Evolutionary conservation across 306 rosid species (phyloP).

Genomic region (Trifolium dubium): DNA sequence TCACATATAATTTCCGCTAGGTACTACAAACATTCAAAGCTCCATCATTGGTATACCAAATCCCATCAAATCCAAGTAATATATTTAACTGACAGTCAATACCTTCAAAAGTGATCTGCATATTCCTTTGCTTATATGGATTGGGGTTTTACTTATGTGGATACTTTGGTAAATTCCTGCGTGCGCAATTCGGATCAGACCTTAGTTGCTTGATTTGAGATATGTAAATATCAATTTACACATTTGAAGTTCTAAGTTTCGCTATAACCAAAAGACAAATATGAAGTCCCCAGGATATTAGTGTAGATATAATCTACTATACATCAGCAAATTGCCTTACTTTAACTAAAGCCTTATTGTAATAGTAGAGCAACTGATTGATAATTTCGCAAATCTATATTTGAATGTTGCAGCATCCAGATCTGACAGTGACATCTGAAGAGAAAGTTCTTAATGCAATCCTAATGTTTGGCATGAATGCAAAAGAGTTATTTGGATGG

Average conservation of each 20-base stretch:
- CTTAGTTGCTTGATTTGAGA: conserved; percentile 30
- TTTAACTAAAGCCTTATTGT: conserved; percentile 10
- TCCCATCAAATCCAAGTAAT: no score
- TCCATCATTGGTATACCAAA: no score
- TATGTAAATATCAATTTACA: conserved; percentile 30
- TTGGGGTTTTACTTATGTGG: conserved; percentile 16
- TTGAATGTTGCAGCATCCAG: conserved; percentile 81
- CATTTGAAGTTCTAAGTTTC: conserved; percentile 28
- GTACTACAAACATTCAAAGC: no score
- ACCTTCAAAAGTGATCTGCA: not conserved
- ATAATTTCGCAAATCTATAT: conserved; percentile 31
- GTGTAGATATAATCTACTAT: conserved; percentile 24
- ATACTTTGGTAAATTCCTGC: conserved; percentile 28
- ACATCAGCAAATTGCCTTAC: conserved; percentile 25
- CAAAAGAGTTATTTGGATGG: conserved; percentile 73
- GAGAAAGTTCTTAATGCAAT: conserved; percentile 91
- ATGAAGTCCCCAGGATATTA: conserved; percentile 11
- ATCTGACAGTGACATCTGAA: conserved; percentile 93
- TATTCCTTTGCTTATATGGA: conserved; percentile 3
- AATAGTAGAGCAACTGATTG: conserved; percentile 24
- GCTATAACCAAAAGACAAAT: conserved; percentile 2
- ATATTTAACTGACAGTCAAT: no score
- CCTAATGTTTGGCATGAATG: conserved; percentile 76
- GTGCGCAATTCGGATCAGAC: conserved; percentile 21
- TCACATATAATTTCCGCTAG: no score